phyloP scores from a whole-genome alignment of 2,329 filamentous ascomycete species.

The Colletotrichum liriopes region DNA sequence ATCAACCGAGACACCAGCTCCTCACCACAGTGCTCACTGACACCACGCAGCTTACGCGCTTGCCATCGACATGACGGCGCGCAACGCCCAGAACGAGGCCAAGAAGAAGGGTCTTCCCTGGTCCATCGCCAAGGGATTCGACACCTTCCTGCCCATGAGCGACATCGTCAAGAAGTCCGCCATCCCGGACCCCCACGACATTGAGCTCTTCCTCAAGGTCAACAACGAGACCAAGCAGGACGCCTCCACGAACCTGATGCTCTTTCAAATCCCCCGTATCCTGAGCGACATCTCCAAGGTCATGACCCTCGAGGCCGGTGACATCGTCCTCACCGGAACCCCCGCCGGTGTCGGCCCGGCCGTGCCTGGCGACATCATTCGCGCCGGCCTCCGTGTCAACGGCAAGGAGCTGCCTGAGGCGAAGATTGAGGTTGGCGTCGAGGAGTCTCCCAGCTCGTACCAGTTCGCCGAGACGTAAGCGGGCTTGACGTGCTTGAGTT shows the following conservation, averaged over 20 bases:
- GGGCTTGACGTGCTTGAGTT: background rate
- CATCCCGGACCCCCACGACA: constrained; percentile 90
- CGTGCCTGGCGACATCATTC: constrained; percentile 88
- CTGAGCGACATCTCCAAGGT: constrained; percentile 94
- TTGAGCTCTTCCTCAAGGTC: constrained; percentile 88
- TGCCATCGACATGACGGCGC: constrained; percentile 96
- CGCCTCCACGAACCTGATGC: constrained; percentile 94
- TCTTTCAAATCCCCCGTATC: constrained; percentile 90
- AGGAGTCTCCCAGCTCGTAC: constrained; percentile 84
- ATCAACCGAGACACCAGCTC: background rate
- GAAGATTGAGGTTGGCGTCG: constrained; percentile 85
- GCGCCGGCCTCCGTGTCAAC: constrained; percentile 82
- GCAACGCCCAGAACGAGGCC: constrained; percentile 95
- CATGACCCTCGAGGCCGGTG: constrained; percentile 93
- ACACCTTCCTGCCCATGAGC: constrained; percentile 94
- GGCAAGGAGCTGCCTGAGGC: constrained; percentile 90
- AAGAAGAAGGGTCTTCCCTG: constrained; percentile 98
- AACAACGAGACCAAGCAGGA: constrained; percentile 85
- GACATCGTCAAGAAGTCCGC: constrained; percentile 83
- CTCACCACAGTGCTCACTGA: constrained; percentile 17
- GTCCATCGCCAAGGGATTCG: constrained; percentile 97
- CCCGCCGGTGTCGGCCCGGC: constrained; percentile 95
- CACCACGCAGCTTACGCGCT: constrained; percentile 80
- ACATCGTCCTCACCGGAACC: constrained; percentile 96
- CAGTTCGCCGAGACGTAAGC: constrained; percentile 80